phyloP scores from a whole-genome alignment of 768 basidiomycete genomes.

The Guyanaporus albipodus region DNA sequence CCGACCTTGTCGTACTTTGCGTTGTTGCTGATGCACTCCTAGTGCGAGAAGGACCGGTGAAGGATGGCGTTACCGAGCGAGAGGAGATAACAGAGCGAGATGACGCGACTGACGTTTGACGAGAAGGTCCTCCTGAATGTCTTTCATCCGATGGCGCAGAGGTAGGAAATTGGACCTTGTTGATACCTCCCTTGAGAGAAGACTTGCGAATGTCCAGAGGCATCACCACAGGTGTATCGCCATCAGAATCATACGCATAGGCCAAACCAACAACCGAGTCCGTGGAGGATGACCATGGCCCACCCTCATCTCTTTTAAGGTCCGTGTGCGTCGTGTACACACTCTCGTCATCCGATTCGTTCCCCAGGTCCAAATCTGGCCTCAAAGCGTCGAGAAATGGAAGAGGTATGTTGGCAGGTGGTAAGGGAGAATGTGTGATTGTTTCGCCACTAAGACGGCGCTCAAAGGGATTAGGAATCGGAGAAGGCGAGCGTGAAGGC shows the following conservation, averaged over 20 bases:
- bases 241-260: conserved; percentile 34
- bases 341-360: conserved; percentile 33
- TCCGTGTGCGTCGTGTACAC: conserved; percentile 33
- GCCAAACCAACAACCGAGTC: conserved; percentile 35
- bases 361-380: conserved; percentile 16
- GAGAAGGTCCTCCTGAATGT: conserved; percentile 21
- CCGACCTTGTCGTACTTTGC: conserved; percentile 27
- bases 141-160: conserved; percentile 15
- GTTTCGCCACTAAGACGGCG: conserved; percentile 81
- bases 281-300: conserved; percentile 25
- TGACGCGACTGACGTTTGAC: conserved; percentile 27
- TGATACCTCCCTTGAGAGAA: conserved; percentile 2
- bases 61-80: conserved; percentile 10
- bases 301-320: conserved; percentile 14
- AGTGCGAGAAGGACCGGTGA: conserved; percentile 9
- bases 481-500: conserved; percentile 30
- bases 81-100: conserved; percentile 18
- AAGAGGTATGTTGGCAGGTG: conserved; percentile 33
- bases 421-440: conserved; percentile 20
- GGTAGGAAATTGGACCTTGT: conserved; percentile 37
- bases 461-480: conserved; percentile 87
- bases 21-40: conserved; percentile 29
- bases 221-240: conserved; percentile 32
- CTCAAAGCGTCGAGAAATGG: conserved; percentile 60
- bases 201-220: conserved; percentile 27